These are phyloP conservation scores for Cochlearia excelsa DNA, from an alignment of 345 rosid species.

Conservation along the genomic window DNA sequence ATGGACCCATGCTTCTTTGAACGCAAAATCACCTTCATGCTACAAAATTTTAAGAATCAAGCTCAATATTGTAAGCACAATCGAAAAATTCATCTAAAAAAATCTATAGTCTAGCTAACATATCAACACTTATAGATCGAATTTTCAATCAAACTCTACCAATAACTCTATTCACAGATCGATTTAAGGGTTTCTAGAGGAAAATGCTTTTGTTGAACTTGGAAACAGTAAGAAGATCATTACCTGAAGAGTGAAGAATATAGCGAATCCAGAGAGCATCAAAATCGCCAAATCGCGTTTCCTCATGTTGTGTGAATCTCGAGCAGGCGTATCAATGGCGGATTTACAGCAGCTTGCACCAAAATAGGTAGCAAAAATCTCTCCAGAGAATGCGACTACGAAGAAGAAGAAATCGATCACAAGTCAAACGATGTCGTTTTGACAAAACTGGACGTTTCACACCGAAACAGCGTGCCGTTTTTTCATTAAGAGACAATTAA, in stretches of 20 bases:
- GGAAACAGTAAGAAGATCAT: conserved; percentile 11
- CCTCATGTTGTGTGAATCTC: conserved; percentile 52
- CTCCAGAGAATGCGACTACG: not conserved
- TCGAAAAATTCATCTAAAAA: not conserved
- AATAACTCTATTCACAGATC: conserved; percentile 3
- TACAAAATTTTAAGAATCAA: conserved; percentile 17
- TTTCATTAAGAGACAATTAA: no score
- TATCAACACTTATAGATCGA: not conserved
- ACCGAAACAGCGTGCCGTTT: conserved; percentile 25
- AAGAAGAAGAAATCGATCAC: conserved; percentile 3
- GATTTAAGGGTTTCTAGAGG: conserved; percentile 22
- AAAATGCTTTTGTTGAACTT: not conserved
- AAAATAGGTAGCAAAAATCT: conserved; percentile 13
- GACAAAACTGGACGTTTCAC: not conserved
- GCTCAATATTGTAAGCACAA: not conserved
- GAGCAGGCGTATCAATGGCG: conserved; percentile 27
- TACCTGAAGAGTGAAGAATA: conserved; percentile 99
- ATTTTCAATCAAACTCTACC: not conserved
- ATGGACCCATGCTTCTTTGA: conserved; percentile 92
- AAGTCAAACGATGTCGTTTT: conserved; percentile 20
- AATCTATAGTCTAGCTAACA: conserved; percentile 2
- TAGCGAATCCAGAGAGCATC: conserved; percentile 93
- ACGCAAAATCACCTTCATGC: conserved; percentile 99
- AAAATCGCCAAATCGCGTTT: conserved; percentile 93
- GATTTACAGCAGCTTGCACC: conserved; percentile 18